These are phyloP conservation scores for Pestalotiopsis sp. DNA, from an alignment of 2,329 filamentous ascomycete genomes.

Conservation along the genomic window DNA sequence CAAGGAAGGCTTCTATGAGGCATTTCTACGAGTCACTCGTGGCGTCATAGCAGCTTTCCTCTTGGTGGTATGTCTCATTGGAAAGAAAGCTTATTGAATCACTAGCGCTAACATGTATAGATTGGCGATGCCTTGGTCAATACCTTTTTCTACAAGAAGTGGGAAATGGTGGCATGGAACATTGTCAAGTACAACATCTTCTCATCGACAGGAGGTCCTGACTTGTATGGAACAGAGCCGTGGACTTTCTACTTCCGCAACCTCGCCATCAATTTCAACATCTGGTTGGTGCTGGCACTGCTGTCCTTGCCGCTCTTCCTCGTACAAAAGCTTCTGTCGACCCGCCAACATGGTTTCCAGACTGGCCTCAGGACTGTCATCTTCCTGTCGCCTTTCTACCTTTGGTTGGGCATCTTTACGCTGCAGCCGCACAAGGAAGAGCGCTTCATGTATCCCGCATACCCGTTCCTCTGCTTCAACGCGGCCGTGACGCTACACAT, in stretches of 20 bases:
- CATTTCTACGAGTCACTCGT: slow-evolving; percentile 63
- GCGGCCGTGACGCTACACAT: slow-evolving; percentile 85
- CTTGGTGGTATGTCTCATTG: slow-evolving; percentile 63
- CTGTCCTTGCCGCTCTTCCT: slow-evolving; percentile 74
- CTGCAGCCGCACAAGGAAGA: slow-evolving; percentile 96
- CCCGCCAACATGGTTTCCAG: slow-evolving; percentile 64
- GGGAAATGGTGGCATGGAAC: slow-evolving; percentile 81
- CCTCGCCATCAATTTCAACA: slow-evolving; percentile 88
- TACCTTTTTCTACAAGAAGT: slow-evolving; percentile 81
- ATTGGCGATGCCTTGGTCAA: slow-evolving; percentile 72
- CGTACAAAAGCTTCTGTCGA: slow-evolving; percentile 68
- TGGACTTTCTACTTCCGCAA: slow-evolving; percentile 98
- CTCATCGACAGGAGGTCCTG: slow-evolving; percentile 76
- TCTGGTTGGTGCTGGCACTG: slow-evolving; percentile 86
- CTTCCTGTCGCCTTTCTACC: slow-evolving; percentile 84
- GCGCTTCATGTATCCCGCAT: slow-evolving; percentile 96
- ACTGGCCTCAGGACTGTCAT: slow-evolving; percentile 76
- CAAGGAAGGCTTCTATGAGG: slow-evolving; percentile 61
- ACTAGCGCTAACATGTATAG: slow-evolving; percentile 44
- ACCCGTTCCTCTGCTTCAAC: slow-evolving; percentile 88
- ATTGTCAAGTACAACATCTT: slow-evolving; percentile 97
- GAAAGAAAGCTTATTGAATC: neutral
- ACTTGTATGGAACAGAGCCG: slow-evolving; percentile 93
- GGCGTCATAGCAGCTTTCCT: slow-evolving; percentile 68
- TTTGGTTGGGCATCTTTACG: slow-evolving; percentile 93